phyloP scores from a whole-genome alignment of 1,284 basidiomycete species.

The Earliella scabrosa region DNA sequence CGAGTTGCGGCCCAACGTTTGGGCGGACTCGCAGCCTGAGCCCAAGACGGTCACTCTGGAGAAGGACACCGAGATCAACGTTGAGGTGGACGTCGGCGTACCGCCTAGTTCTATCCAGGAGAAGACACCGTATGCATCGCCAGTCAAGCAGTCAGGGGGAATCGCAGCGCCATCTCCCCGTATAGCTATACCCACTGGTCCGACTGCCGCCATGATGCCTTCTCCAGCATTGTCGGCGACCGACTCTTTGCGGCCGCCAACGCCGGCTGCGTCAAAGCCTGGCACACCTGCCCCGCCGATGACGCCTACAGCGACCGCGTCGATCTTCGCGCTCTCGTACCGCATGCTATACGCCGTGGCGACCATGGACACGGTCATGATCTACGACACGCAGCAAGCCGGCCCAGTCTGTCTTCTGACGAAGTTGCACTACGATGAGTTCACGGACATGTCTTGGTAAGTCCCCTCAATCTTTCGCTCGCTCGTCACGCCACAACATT shows the following conservation, averaged over 20 bases:
- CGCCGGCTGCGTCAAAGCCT: constrained; percentile 61
- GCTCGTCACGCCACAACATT: background rate
- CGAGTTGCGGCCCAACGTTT: constrained; percentile 73
- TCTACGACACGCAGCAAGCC: constrained; percentile 98
- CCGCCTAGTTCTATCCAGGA: constrained; percentile 9
- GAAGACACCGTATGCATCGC: constrained; percentile 21
- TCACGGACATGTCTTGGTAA: constrained; percentile 96
- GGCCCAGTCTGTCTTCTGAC: constrained; percentile 92
- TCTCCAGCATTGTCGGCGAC: constrained; percentile 66
- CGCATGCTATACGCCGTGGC: constrained; percentile 96
- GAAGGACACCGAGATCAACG: constrained; percentile 71
- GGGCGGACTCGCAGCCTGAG: constrained; percentile 43
- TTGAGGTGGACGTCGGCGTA: constrained; percentile 54
- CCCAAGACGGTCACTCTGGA: constrained; percentile 62
- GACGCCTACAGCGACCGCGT: constrained; percentile 44
- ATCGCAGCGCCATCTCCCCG: constrained; percentile 40
- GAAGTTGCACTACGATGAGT: constrained; percentile 97
- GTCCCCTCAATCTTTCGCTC: constrained; percentile 35
- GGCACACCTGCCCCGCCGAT: constrained; percentile 45
- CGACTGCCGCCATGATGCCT: constrained; percentile 40
- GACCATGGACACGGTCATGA: constrained; percentile 94
- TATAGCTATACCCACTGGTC: constrained; percentile 42
- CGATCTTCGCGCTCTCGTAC: constrained; percentile 90
- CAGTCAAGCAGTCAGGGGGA: constrained; percentile 25
- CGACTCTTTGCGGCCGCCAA: constrained; percentile 56